Evolutionary conservation across 2,329 filamentous ascomycete species (phyloP).

Genomic region (Cladosporium velox): DNA sequence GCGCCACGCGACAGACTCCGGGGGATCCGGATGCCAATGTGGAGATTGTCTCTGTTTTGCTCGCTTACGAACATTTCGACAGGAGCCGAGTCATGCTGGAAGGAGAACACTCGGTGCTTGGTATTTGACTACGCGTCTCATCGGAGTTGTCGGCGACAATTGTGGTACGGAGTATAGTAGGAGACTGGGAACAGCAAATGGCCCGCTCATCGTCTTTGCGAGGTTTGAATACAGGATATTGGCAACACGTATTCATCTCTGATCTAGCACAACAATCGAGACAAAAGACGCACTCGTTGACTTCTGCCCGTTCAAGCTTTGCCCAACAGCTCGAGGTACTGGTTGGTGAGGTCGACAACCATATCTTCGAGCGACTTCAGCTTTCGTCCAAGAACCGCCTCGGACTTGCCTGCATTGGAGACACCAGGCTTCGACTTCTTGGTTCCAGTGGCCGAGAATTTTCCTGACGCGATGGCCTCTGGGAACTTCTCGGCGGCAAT

Average conservation of each 20-base stretch:
- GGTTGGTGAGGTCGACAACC: conserved; percentile 2
- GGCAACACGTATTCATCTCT: not conserved
- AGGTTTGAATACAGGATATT: not conserved
- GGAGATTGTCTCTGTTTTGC: not conserved
- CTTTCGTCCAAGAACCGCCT: conserved; percentile 14
- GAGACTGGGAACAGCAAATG: not conserved
- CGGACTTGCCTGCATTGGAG: conserved; percentile 1
- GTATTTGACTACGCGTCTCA: not conserved
- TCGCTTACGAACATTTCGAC: conserved; percentile 1
- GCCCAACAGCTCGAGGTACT: conserved; percentile 17
- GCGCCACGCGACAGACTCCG: conserved; percentile 2
- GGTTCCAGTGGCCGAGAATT: not conserved
- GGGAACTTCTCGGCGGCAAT: conserved; percentile 16
- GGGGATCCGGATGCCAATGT: conserved; percentile 2
- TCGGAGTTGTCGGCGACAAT: not conserved
- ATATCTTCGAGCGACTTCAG: conserved; percentile 15
- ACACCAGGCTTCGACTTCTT: conserved; percentile 16
- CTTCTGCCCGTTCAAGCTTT: not conserved
- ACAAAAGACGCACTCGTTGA: not conserved
- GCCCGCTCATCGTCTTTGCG: not conserved
- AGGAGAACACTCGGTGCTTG: conserved; percentile 1
- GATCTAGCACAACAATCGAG: not conserved
- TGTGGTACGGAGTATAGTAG: not conserved
- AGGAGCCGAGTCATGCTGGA: not conserved
- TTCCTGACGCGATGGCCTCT: conserved; percentile 13